These are phyloP conservation scores for Triticum aestivum DNA, from an alignment of 176 grass and related monocot species.

Conservation along the genomic window IWGSC_CS_RefSeq_v2.1 NC_057796.1:364740729-364741228, in stretches of 20 bases:
- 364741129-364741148: neutral
- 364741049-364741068: neutral
- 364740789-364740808: slow-evolving; percentile 18
- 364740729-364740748: slow-evolving; percentile 27
- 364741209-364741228: neutral
- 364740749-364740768: slow-evolving; percentile 24
- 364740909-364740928: slow-evolving; percentile 20
- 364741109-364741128: neutral
- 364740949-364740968: slow-evolving; percentile 22
- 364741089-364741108: neutral
- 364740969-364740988: neutral
- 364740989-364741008: neutral
- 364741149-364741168: neutral
- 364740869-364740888: neutral
- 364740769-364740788: slow-evolving; percentile 13
- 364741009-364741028: neutral
- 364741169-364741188: neutral
- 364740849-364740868: slow-evolving; percentile 24
- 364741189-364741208: neutral
- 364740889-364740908: slow-evolving; percentile 7
- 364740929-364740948: neutral
- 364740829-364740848: slow-evolving; percentile 21
- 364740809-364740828: slow-evolving; percentile 21
- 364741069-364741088: neutral
- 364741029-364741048: neutral